Evolutionary conservation across 1,139 yeast species (phyloP).

Genomic region (Protomyces arabidopsidicola): DNA sequence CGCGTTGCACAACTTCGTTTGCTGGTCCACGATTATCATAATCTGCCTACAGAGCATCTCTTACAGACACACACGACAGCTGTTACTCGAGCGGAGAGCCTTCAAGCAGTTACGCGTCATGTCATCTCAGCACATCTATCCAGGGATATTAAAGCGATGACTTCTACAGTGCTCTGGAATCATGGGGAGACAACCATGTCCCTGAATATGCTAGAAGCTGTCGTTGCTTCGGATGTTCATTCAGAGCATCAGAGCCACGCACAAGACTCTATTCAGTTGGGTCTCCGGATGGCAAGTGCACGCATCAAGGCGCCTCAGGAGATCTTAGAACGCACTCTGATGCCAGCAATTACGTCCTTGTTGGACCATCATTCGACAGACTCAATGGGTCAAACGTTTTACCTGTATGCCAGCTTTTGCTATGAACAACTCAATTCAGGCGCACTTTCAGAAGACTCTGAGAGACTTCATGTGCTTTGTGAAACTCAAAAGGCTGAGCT

Average conservation of each 20-base stretch:
- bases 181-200: constrained; percentile 9
- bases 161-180: constrained; percentile 25
- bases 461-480: constrained; percentile 44
- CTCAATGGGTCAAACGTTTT: constrained; percentile 48
- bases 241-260: not conserved
- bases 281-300: constrained; percentile 67
- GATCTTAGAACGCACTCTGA: constrained; percentile 56
- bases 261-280: constrained; percentile 36
- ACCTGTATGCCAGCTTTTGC: constrained; percentile 68
- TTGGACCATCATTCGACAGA: constrained; percentile 34
- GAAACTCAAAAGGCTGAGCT: constrained; percentile 46
- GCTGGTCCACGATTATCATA: constrained; percentile 5
- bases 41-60: not conserved
- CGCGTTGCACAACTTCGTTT: constrained; percentile 35
- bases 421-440: constrained; percentile 56
- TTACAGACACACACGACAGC: constrained; percentile 12
- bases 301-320: constrained; percentile 59
- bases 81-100: constrained; percentile 2
- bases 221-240: not conserved
- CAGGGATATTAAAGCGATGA: not conserved
- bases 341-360: constrained; percentile 42
- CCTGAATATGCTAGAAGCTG: constrained; percentile 1
- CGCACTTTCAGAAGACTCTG: constrained; percentile 47
- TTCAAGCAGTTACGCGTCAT: constrained; percentile 1
- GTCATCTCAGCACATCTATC: not conserved